Base-by-base conservation (phyloP, 2,329 filamentous ascomycete species). In the Atkinsonella hypoxylon region DNA sequence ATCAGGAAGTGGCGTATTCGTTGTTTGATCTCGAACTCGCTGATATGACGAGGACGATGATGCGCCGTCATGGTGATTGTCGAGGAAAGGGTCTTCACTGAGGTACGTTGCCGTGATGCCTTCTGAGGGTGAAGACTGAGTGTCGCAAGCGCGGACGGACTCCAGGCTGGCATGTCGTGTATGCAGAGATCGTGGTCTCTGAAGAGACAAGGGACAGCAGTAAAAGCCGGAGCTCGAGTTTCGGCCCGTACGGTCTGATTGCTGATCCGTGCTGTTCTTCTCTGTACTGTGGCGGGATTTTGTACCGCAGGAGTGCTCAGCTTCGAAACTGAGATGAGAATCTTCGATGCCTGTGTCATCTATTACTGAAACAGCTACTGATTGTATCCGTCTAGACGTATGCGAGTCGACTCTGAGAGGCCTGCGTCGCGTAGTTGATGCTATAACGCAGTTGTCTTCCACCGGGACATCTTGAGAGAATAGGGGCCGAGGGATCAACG, bases 1-100 rank as follows among this genome's bases (percentile, higher is more conserved):
- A 32, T 52, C 50, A 7, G 47, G 50, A 47, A 46, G 18, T 18
- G 48, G 48, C 34, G 32, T 50, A 8, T 32, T 20, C 7, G 41
- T 22, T 9, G 34, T 39, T 40, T 39, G 32, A n/a, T 8, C 20
- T 13, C 11, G 17, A 2, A 32, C 12, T 20, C 40, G 32, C 42
- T 32, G 48, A 18, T 2, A 12, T 3, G 48, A n/a, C 3, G 48
- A 40, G 17, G 42, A 38, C 20, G n/a, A 39, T 5, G n/a, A 11
- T 12, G 34, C 13, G 22, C 39, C 9, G 22, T 50, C 34, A 17
- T 40, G 32, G 15, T 40, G 26, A 20, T 31, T 32, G 13, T 45
- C 48, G 20, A 45, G 12, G 13, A 50, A 45, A 12, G 42, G 22
- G 10, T 50, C 48, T 12, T 45, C 42, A 10, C n/a, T 18, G 7